A percentile compares a stretch with the other conserved stretches of the same genome.
Evolutionary conservation across 2,329 filamentous ascomycete genomes (phyloP).

Genomic region (Lasiodiplodia theobromae): DNA sequence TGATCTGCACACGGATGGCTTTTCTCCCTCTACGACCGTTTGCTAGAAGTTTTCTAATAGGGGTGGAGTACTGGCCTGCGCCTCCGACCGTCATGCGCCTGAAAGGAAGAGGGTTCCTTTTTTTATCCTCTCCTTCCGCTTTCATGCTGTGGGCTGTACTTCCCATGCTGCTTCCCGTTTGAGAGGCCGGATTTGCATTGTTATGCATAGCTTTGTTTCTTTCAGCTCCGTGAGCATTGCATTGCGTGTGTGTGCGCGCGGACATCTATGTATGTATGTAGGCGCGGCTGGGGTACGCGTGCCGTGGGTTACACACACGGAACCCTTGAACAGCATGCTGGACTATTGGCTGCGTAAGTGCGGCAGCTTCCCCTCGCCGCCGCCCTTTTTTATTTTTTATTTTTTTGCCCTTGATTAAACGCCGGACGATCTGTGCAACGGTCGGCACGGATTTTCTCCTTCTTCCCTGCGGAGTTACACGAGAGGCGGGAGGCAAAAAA

Average conservation of each 20-base stretch:
- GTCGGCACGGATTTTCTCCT: background rate
- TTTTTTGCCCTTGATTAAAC: background rate
- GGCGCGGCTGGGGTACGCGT: background rate
- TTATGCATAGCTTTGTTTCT: background rate
- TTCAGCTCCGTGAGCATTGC: background rate
- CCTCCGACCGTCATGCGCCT: too few relatives aligned
- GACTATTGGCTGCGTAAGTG: background rate
- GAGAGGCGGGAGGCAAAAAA: background rate
- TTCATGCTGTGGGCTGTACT: background rate
- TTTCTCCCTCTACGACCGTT: background rate
- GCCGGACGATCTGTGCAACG: background rate
- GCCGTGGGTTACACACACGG: background rate
- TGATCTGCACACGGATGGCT: background rate
- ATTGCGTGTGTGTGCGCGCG: background rate
- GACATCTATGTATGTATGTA: too few relatives aligned
- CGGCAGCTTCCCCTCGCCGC: background rate
- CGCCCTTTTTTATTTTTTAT: background rate
- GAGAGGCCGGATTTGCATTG: background rate
- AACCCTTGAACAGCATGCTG: background rate
- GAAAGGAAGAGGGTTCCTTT: too few relatives aligned
- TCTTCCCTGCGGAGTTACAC: background rate
- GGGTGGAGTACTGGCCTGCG: background rate
- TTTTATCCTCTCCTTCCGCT: too few relatives aligned
- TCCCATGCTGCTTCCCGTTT: background rate
- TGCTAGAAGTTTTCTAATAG: background rate